These are phyloP conservation scores for Dictyostelium citrinum DNA, from an alignment of 78 protist genomes.

Conservation along the genomic window DNA sequence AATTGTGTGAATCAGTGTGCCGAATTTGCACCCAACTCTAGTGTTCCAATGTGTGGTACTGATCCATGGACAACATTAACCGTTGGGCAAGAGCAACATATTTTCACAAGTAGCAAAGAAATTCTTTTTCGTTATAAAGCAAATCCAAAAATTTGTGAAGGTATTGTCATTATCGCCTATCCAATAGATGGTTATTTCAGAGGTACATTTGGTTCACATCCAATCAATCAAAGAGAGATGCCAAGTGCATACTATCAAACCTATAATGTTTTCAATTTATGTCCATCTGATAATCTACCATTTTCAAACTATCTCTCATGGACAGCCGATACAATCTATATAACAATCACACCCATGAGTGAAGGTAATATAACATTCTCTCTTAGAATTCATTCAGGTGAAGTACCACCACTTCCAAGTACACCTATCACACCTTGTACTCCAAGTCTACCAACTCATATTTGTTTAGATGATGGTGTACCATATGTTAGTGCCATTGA, in stretches of 20 bases:
- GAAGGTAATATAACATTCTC: background rate
- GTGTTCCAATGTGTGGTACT: background rate
- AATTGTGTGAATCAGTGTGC: background rate
- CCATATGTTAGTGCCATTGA: background rate
- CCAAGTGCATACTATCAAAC: background rate
- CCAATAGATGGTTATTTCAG: background rate
- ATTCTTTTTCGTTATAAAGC: slow-evolving; percentile 33
- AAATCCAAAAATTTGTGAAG: slow-evolving; percentile 12
- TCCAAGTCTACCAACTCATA: background rate
- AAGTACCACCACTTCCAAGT: background rate
- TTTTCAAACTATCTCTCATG: background rate
- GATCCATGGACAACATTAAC: slow-evolving; percentile 2
- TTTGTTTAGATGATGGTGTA: slow-evolving; percentile 40
- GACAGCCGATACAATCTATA: slow-evolving; percentile 32
- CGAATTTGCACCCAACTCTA: background rate
- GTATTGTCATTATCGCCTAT: background rate
- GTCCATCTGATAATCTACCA: slow-evolving; percentile 37
- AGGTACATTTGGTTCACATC: background rate
- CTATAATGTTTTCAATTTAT: background rate
- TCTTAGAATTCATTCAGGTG: background rate
- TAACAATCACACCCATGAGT: background rate
- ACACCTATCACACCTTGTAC: background rate
- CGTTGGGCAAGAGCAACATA: background rate
- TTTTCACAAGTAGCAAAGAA: background rate
- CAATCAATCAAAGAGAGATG: background rate